Conservation (phyloP, 2,329 filamentous ascomycete genomes). For the Fusarium nisikadoi region DNA sequence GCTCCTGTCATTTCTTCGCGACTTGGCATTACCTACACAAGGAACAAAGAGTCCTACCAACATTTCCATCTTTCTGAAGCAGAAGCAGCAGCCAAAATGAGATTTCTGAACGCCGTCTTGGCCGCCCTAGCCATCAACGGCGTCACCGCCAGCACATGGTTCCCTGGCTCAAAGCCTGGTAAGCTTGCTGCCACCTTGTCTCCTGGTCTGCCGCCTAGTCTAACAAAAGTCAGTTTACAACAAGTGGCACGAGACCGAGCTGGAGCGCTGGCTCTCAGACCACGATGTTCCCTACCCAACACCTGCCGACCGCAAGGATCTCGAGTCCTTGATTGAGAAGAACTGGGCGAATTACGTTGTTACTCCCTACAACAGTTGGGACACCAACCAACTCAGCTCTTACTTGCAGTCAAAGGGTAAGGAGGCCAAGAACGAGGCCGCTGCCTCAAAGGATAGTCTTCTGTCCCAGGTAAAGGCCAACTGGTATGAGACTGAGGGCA, state of each 20-base stretch:
- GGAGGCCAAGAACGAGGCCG: constrained; percentile 73
- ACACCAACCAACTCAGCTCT: constrained; percentile 71
- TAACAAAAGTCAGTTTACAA: constrained; percentile 79
- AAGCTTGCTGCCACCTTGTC: constrained; percentile 49
- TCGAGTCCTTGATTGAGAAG: constrained; percentile 88
- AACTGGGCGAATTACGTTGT: constrained; percentile 87
- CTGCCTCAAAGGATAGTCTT: constrained; percentile 75
- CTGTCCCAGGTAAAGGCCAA: constrained; percentile 74
- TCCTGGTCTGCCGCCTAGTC: not conserved
- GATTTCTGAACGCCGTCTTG: constrained; percentile 76
- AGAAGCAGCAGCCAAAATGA: constrained; percentile 69
- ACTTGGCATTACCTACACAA: not conserved
- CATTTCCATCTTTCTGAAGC: not conserved
- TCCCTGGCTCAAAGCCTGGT: constrained; percentile 80
- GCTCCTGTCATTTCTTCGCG: not conserved
- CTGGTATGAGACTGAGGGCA: constrained; percentile 85
- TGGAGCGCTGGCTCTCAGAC: constrained; percentile 96
- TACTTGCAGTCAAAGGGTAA: constrained; percentile 79
- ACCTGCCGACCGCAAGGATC: constrained; percentile 89
- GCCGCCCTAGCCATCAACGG: constrained; percentile 77
- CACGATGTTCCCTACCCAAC: constrained; percentile 91
- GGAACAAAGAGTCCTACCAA: not conserved
- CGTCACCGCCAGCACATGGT: constrained; percentile 82
- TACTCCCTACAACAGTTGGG: constrained; percentile 81
- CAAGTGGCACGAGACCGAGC: constrained; percentile 98